Evolutionary conservation across 305 asterid species (phyloP), one percentile per base, ranked within the genome.

Genomic region (Fraxinus velutina): DNA sequence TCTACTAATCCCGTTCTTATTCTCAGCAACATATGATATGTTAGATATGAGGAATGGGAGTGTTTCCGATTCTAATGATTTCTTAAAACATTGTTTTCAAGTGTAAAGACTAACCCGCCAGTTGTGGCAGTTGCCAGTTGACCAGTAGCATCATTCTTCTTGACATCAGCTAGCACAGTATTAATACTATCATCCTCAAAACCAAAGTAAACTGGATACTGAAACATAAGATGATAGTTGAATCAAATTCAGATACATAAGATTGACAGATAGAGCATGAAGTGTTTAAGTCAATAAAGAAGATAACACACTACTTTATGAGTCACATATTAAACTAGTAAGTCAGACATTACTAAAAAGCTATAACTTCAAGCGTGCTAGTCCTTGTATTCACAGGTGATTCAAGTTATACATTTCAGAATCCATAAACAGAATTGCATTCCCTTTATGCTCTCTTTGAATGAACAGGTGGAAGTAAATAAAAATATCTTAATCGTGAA

Each of bases 71-170:
- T 71, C 44, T 70, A 70, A 32, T 32, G 44, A 30, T 13, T 15
- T 13, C 39, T 70, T 15, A 15, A 29, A 30, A 32, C 32, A 66
- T 12, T 74, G 17, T 27, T 8, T 73, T 82, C 7, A 71, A 50
- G 80, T 83, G n/a, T 2, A 88, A 77, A 76, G 88, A 94, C 97
- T 92, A 85, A 62, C 99, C 99, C 99, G 85, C 99, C 99, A 80
- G 99, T 96, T 64, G 98, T 92, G 47, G 99, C 98, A 85, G 98
- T 94, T 12, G 98, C 99, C 71, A 92, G 94, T 86, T 94, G 99
- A 77, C 92, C 92, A 77, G 76, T 70, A 22, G 88, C 89, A 79
- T 89, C 92, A 83, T 84, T 89, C 83, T 84, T 86, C 86, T 86
- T 87, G 82, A 89, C 82, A 83, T 87, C 90, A 79, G 89, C 89